Conservation (phyloP, 306 rosid genomes). For the Clitoria ternatea region DNA sequence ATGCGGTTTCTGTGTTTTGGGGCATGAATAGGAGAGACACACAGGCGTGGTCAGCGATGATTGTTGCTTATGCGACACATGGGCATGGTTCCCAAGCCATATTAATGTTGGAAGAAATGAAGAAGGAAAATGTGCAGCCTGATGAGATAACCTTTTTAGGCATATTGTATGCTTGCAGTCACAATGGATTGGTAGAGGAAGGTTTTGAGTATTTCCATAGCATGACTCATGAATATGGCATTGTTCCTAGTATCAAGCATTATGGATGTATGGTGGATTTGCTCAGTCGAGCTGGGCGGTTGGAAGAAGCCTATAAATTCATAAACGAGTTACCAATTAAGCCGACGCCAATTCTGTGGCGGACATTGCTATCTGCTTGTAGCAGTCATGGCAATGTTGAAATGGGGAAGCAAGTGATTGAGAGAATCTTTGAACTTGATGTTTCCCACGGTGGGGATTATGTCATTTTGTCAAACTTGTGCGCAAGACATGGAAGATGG, state of each 20-base stretch:
- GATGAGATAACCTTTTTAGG: slow-evolving; percentile 78
- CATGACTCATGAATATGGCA: slow-evolving; percentile 55
- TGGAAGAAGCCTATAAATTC: slow-evolving; percentile 70
- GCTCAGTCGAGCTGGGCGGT: slow-evolving; percentile 69
- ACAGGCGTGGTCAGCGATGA: slow-evolving; percentile 78
- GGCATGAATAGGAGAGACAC: slow-evolving; percentile 64
- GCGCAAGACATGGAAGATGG: slow-evolving; percentile 69
- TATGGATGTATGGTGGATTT: slow-evolving; percentile 91
- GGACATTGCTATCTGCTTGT: slow-evolving; percentile 73
- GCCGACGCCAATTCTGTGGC: slow-evolving; percentile 76
- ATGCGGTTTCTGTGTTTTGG: slow-evolving; percentile 60
- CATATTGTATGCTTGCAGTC: slow-evolving; percentile 76
- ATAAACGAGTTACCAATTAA: slow-evolving; percentile 52
- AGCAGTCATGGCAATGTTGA: slow-evolving; percentile 65
- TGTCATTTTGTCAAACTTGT: slow-evolving; percentile 75
- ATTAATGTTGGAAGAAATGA: slow-evolving; percentile 68
- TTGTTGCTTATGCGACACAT: slow-evolving; percentile 72
- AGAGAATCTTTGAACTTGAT: slow-evolving; percentile 59
- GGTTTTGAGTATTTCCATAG: slow-evolving; percentile 53
- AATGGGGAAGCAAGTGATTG: slow-evolving; percentile 58
- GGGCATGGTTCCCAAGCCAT: slow-evolving; percentile 61
- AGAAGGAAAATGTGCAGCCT: slow-evolving; percentile 45
- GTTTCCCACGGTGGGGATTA: slow-evolving; percentile 89
- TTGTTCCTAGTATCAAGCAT: slow-evolving; percentile 67
- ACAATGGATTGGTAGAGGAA: slow-evolving; percentile 68